Percentiles rank a stretch among this genome's conserved stretches.
phyloP scores from a whole-genome alignment of 2,329 filamentous ascomycete genomes.

The Escovopsis sp. region DNA sequence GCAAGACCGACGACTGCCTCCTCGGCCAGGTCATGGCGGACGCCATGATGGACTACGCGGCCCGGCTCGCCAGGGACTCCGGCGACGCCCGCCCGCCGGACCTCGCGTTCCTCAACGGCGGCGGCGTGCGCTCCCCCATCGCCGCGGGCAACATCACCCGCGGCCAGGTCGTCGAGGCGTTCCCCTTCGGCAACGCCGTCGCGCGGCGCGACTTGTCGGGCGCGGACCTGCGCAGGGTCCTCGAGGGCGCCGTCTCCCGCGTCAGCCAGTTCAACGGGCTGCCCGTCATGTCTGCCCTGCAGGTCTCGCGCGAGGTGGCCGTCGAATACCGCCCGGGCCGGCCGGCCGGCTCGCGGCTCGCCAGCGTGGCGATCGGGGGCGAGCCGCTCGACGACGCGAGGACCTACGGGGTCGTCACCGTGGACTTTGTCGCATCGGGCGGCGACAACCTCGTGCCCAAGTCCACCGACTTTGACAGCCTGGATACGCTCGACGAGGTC shows the following conservation, averaged over 20 bases:
- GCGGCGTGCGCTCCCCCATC: constrained; percentile 49
- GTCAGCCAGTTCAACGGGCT: constrained; percentile 40
- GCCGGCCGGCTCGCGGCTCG: constrained; percentile 33
- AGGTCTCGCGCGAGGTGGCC: constrained; percentile 41
- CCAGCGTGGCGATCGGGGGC: constrained; percentile 36
- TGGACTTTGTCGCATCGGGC: constrained; percentile 47
- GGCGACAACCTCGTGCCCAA: constrained; percentile 46
- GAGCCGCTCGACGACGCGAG: constrained; percentile 28
- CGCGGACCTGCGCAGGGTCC: constrained; percentile 36
- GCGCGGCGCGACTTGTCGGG: constrained; percentile 42
- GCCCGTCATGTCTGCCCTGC: constrained; percentile 42
- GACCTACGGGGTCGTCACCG: constrained; percentile 43
- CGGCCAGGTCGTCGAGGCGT: constrained; percentile 47
- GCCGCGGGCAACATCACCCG: constrained; percentile 46
- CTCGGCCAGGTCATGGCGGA: constrained; percentile 41
- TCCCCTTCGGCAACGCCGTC: constrained; percentile 52
- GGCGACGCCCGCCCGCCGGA: constrained; percentile 20
- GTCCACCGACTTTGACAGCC: constrained; percentile 23
- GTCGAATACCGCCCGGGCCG: constrained; percentile 42
- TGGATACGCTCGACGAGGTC: constrained; percentile 41
- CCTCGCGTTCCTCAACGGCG: constrained; percentile 49
- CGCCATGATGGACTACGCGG: constrained; percentile 47
- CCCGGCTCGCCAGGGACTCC: constrained; percentile 23
- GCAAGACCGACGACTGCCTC: constrained; percentile 43
- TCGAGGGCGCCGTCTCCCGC: constrained; percentile 43